Evolutionary conservation across 2,329 filamentous ascomycete species (phyloP).

Genomic region (Scleromitrula shiraiana): DNA sequence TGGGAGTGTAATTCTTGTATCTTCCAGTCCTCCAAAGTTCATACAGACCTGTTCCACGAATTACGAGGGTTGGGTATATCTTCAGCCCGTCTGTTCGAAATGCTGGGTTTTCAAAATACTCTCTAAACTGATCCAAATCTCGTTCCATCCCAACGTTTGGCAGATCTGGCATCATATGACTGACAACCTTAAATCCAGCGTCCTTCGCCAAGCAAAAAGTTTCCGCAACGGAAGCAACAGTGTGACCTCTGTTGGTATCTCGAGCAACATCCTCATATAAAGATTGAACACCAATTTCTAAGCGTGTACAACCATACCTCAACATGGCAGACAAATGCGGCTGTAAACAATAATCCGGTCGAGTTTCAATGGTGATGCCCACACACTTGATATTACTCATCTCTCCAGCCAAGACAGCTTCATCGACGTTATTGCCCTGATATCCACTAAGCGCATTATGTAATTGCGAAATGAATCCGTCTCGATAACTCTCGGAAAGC

Average conservation of each 20-base stretch:
- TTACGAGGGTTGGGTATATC: slow-evolving; percentile 96
- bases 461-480: slow-evolving; percentile 89
- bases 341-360: slow-evolving; percentile 93
- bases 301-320: slow-evolving; percentile 89
- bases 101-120: slow-evolving; percentile 94
- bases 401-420: slow-evolving; percentile 87
- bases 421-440: slow-evolving; percentile 87
- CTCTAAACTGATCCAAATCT: slow-evolving; percentile 91
- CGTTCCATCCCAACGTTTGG: slow-evolving; percentile 98
- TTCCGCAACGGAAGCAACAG: slow-evolving; percentile 88
- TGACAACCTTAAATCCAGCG: slow-evolving; percentile 97
- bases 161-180: slow-evolving; percentile 98
- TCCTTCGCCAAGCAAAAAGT: slow-evolving; percentile 98
- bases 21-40: slow-evolving; percentile 94
- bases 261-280: slow-evolving; percentile 97
- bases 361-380: slow-evolving; percentile 95
- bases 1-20: slow-evolving; percentile 98
- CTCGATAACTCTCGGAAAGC: slow-evolving; percentile 75
- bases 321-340: slow-evolving; percentile 95
- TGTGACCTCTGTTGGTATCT: slow-evolving; percentile 95
- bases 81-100: slow-evolving; percentile 96
- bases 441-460: slow-evolving; percentile 97
- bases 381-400: slow-evolving; percentile 98
- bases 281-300: slow-evolving; percentile 93
- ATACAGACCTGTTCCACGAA: slow-evolving; percentile 91